A percentile compares a stretch with the other conserved stretches of the same genome.
These are phyloP conservation scores for Pterocarpus santalinus DNA, from an alignment of 306 rosid species.

Conservation along the genomic window DNA sequence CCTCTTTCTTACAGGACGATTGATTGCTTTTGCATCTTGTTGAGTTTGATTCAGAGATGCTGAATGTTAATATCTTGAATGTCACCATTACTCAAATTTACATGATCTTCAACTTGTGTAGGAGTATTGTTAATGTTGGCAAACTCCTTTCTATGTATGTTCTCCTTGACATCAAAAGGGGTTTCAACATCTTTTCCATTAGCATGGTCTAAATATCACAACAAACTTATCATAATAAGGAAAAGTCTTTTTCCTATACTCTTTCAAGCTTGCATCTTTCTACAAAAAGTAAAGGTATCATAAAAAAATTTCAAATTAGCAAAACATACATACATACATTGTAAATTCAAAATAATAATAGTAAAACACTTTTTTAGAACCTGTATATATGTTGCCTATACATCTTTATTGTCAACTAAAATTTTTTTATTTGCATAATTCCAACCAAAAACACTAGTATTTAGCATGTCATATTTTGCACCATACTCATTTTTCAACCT, in stretches of 20 bases:
- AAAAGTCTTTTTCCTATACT: neutral
- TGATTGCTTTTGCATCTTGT: neutral
- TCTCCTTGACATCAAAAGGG: neutral
- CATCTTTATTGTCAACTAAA: neutral
- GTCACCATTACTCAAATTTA: neutral
- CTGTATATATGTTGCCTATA: neutral
- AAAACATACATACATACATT: neutral
- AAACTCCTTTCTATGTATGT: neutral
- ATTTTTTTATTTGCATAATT: neutral
- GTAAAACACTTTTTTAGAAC: neutral
- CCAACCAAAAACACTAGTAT: neutral
- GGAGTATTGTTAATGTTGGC: neutral
- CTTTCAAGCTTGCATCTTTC: neutral
- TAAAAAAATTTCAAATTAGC: neutral
- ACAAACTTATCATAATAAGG: neutral
- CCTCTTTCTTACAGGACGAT: neutral
- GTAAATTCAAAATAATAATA: neutral
- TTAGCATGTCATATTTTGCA: neutral
- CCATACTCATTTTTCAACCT: neutral
- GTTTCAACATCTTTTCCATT: neutral
- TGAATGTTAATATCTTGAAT: neutral
- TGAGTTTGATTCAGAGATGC: neutral
- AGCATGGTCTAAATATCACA: neutral
- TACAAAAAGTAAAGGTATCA: neutral
- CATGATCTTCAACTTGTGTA: neutral